phyloP scores from a whole-genome alignment of 2,329 filamentous ascomycete genomes.

The Fusarium tuaranense region DNA sequence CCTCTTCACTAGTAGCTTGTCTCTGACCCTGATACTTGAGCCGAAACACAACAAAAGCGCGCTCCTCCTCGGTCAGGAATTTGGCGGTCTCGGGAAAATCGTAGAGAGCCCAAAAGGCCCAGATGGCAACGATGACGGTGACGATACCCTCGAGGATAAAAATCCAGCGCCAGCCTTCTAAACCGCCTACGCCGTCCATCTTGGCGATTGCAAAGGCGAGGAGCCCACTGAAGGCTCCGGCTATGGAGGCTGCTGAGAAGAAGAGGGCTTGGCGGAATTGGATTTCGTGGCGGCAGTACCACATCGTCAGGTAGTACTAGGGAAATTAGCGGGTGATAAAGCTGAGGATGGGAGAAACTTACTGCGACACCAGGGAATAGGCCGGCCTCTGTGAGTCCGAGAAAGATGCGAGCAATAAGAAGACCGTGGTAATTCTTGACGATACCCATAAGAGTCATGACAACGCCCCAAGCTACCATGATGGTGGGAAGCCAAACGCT shows the following conservation, averaged over 20 bases:
- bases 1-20: slow-evolving; percentile 22
- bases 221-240: slow-evolving; percentile 81
- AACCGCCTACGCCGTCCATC: slow-evolving; percentile 73
- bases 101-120: slow-evolving; percentile 78
- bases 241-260: slow-evolving; percentile 84
- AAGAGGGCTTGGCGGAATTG: slow-evolving; percentile 75
- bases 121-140: slow-evolving; percentile 74
- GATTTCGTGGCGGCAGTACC: slow-evolving; percentile 69
- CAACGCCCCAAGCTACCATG: slow-evolving; percentile 71
- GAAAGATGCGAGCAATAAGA: slow-evolving; percentile 64
- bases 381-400: slow-evolving; percentile 76
- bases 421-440: slow-evolving; percentile 62
- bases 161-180: slow-evolving; percentile 73
- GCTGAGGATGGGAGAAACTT: slow-evolving; percentile 13
- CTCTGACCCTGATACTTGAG: slow-evolving; percentile 72
- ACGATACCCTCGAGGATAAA: slow-evolving; percentile 78
- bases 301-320: slow-evolving; percentile 67
- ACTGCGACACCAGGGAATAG: slow-evolving; percentile 73
- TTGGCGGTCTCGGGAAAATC: slow-evolving; percentile 85
- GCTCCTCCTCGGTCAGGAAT: slow-evolving; percentile 79
- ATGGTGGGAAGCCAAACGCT: slow-evolving; percentile 81
- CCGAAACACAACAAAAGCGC: slow-evolving; percentile 76
- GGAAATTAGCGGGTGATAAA: not conserved
- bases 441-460: slow-evolving; percentile 66
- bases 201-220: slow-evolving; percentile 77